Percentiles rank a stretch among this genome's conserved stretches.
phyloP scores from a whole-genome alignment of 73 alveolate genomes.

The Symbiodinium natans region DNA sequence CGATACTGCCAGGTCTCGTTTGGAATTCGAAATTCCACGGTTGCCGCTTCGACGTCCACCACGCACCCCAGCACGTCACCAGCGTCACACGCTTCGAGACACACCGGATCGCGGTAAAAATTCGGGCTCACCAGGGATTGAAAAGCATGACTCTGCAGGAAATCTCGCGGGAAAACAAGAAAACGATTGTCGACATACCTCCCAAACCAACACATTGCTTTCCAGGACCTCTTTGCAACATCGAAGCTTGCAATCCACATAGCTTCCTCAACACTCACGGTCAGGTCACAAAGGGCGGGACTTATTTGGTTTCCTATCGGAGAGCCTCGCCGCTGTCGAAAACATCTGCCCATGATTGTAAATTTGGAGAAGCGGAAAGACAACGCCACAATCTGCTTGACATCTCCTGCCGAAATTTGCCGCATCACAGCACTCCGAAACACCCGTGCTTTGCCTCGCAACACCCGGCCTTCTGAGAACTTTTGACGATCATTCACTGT shows the following conservation, averaged over 20 bases:
- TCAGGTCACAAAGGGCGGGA: background rate
- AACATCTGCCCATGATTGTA: background rate
- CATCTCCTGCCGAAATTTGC: background rate
- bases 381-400: background rate
- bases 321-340: background rate
- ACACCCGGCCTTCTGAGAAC: background rate
- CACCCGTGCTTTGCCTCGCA: background rate
- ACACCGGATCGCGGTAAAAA: too few relatives aligned
- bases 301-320: background rate
- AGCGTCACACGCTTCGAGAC: too few relatives aligned
- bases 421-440: background rate
- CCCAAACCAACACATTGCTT: background rate
- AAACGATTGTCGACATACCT: background rate
- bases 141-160: background rate
- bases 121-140: too few relatives aligned
- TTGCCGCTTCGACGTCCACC: too few relatives aligned
- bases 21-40: too few relatives aligned
- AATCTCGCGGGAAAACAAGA: background rate
- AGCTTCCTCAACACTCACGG: background rate
- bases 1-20: too few relatives aligned
- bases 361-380: background rate
- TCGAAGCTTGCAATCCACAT: background rate
- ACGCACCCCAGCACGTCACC: too few relatives aligned
- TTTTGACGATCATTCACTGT: background rate
- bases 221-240: background rate